These are phyloP conservation scores for Aspergillus aculeatus DNA, from an alignment of 2,329 filamentous ascomycete genomes.

Conservation along the genomic window DNA sequence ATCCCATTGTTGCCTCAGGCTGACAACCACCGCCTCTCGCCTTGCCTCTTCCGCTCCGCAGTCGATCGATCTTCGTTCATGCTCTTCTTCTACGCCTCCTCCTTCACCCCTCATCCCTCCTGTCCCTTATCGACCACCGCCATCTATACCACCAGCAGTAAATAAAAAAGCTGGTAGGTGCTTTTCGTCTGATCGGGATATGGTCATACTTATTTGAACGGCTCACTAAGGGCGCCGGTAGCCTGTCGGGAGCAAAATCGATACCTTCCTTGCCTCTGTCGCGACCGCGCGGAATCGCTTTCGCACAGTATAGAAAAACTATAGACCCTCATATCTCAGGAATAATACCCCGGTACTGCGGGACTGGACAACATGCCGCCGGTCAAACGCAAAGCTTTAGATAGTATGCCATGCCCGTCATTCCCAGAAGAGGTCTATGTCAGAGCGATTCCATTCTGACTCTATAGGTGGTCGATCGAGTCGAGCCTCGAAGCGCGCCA, in stretches of 20 bases:
- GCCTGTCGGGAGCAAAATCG: constrained; percentile 1
- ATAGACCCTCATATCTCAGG: neutral
- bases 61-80: constrained; percentile 4
- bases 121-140: neutral
- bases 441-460: constrained; percentile 30
- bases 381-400: constrained; percentile 67
- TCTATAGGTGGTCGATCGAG: constrained; percentile 44
- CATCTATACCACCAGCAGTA: neutral
- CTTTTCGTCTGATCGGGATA: neutral
- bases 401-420: constrained; percentile 40
- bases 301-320: constrained; percentile 21
- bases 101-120: constrained; percentile 1
- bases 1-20: constrained; percentile 27
- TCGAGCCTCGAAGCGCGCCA: constrained; percentile 50
- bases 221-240: constrained; percentile 3
- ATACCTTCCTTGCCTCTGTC: neutral
- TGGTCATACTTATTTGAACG: neutral
- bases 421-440: neutral
- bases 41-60: neutral
- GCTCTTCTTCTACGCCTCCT: neutral
- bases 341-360: neutral
- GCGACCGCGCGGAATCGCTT: neutral
- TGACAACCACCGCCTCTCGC: neutral
- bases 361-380: constrained; percentile 53
- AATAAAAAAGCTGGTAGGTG: neutral